phyloP scores from a whole-genome alignment of 306 rosid genomes.

The Sechiopsis laciniata region DNA sequence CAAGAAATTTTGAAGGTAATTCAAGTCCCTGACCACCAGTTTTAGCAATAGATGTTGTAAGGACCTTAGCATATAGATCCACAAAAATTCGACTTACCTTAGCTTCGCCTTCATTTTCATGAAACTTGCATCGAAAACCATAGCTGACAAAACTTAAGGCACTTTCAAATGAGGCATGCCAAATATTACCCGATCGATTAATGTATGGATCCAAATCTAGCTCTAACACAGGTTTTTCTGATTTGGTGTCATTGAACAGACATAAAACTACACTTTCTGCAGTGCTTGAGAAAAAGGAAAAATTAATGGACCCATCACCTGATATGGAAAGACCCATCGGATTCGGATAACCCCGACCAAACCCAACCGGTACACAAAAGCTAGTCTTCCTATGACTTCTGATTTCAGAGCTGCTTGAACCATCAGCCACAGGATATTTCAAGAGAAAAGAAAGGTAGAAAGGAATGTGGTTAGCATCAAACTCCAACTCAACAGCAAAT shows the following conservation, averaged over 20 bases:
- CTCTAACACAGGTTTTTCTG: slow-evolving; percentile 66
- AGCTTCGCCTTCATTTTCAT: slow-evolving; percentile 25
- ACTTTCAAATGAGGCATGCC: slow-evolving; percentile 73
- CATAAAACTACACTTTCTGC: slow-evolving; percentile 73
- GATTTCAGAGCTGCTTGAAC: slow-evolving; percentile 37
- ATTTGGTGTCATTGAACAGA: slow-evolving; percentile 46
- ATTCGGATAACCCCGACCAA: slow-evolving; percentile 44
- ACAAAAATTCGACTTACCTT: slow-evolving; percentile 35
- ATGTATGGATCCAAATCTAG: slow-evolving; percentile 85
- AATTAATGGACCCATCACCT: slow-evolving; percentile 60
- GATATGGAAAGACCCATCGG: slow-evolving; percentile 66
- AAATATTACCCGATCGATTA: slow-evolving; percentile 75
- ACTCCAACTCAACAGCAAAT: slow-evolving; percentile 49
- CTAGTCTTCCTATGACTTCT: slow-evolving; percentile 65
- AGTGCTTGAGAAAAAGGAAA: slow-evolving; percentile 59
- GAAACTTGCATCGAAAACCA: slow-evolving; percentile 49
- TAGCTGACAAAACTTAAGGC: slow-evolving; percentile 50
- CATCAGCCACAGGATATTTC: slow-evolving; percentile 29
- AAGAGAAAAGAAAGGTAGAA: slow-evolving; percentile 70
- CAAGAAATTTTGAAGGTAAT: slow-evolving; percentile 40
- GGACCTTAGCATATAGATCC: slow-evolving; percentile 78
- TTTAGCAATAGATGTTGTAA: slow-evolving; percentile 37
- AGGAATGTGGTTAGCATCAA: slow-evolving; percentile 56
- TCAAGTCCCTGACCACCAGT: background rate
- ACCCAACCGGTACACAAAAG: slow-evolving; percentile 78